phyloP scores from a whole-genome alignment of 1,284 basidiomycete genomes.

The Retiboletus fuscus region DNA sequence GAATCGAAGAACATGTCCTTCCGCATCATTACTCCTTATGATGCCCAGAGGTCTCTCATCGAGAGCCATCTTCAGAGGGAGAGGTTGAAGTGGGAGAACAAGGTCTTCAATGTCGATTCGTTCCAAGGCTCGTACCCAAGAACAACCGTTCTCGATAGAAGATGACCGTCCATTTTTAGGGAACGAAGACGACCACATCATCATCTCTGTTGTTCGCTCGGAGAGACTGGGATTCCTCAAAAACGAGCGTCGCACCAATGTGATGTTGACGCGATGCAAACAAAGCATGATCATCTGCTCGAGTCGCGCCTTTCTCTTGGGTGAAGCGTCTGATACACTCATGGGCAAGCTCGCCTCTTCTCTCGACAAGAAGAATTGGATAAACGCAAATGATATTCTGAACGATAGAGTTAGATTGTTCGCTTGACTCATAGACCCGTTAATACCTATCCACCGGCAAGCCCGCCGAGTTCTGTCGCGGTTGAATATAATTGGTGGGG shows the following conservation, averaged over 20 bases:
- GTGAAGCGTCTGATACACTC: too few relatives aligned
- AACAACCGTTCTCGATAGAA: conserved; percentile 34
- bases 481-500: too few relatives aligned
- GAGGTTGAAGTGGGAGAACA: conserved; percentile 63
- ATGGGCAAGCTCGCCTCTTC: too few relatives aligned
- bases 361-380: conserved; percentile 55
- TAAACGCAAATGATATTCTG: conserved; percentile 33
- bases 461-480: too few relatives aligned
- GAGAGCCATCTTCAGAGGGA: conserved; percentile 59
- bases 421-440: neutral
- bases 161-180: conserved; percentile 38
- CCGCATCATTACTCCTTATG: too few relatives aligned
- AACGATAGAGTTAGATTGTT: neutral
- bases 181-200: conserved; percentile 63
- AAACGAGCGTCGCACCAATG: conserved; percentile 67
- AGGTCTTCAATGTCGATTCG: conserved; percentile 72
- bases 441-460: too few relatives aligned
- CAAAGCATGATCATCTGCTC: conserved; percentile 66
- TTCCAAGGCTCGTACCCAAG: conserved; percentile 64
- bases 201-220: conserved; percentile 70
- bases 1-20: too few relatives aligned
- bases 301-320: too few relatives aligned
- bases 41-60: conserved; percentile 61
- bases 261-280: conserved; percentile 76
- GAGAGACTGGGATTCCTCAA: conserved; percentile 60